phyloP scores from a whole-genome alignment of 306 rosid species.

The Cucumis hystrix region DNA sequence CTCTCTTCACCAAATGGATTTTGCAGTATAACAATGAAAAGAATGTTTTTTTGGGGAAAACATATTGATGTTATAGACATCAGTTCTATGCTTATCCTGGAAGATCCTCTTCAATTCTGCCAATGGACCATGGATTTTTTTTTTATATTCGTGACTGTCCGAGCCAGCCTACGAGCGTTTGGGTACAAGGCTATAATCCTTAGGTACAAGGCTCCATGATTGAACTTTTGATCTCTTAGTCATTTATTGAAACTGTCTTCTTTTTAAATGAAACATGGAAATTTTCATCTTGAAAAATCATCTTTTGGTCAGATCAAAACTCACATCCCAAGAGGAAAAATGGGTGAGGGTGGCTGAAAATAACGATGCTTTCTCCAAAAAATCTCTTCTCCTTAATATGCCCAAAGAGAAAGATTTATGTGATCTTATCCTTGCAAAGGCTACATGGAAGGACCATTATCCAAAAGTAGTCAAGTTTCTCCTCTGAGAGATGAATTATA shows the following conservation, averaged over 20 bases:
- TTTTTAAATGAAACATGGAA: no score
- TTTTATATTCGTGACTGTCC: no score
- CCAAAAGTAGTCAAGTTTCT: background rate
- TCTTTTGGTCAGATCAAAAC: background rate
- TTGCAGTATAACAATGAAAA: background rate
- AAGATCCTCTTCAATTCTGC: background rate
- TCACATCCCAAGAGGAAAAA: background rate
- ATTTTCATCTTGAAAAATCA: background rate
- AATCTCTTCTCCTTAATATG: background rate
- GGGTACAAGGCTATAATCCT: no score
- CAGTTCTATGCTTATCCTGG: background rate
- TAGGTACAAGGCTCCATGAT: no score
- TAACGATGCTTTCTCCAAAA: background rate
- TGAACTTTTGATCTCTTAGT: no score
- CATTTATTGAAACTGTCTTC: no score
- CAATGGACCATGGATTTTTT: background rate
- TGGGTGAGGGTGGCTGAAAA: background rate
- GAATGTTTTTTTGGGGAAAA: background rate
- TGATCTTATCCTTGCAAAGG: background rate
- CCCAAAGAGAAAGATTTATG: background rate
- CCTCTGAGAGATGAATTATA: background rate
- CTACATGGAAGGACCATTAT: background rate
- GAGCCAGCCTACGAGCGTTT: no score
- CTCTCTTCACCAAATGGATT: background rate
- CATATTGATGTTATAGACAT: background rate